A percentile compares a stretch with the other conserved stretches of the same genome.
These are phyloP conservation scores for Calocera viscosa DNA, from an alignment of 768 basidiomycete genomes.

Conservation along the genomic window DNA sequence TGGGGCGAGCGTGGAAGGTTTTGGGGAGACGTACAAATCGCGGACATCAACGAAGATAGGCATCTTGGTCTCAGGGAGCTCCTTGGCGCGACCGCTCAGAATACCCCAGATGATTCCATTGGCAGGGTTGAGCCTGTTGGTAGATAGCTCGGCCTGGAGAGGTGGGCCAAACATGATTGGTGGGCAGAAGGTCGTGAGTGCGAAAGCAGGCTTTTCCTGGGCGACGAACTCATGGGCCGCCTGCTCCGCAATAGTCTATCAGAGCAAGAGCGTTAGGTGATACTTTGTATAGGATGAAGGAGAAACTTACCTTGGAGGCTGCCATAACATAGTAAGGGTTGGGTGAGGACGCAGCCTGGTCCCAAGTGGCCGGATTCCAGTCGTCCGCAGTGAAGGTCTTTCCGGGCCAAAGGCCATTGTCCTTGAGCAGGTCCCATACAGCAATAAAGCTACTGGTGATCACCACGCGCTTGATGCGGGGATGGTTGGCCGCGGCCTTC, in stretches of 20 bases:
- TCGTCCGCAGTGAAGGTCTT: constrained; percentile 17
- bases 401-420: constrained; percentile 12
- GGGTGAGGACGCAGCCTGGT: constrained; percentile 8
- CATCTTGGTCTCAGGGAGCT: neutral
- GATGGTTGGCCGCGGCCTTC: constrained; percentile 12
- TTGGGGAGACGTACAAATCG: neutral
- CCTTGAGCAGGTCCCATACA: constrained; percentile 13
- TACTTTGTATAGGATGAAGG: neutral
- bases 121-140: neutral
- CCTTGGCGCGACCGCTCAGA: neutral
- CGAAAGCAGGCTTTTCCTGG: constrained; percentile 15
- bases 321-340: neutral
- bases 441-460: constrained; percentile 21
- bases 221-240: constrained; percentile 18
- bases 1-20: neutral
- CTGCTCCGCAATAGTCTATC: constrained; percentile 13
- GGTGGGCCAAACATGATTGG: neutral
- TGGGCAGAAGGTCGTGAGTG: constrained; percentile 15
- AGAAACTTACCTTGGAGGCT: neutral
- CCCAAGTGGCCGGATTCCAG: constrained; percentile 19
- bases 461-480: constrained; percentile 21
- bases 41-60: neutral
- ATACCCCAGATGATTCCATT: neutral
- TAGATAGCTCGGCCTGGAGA: neutral
- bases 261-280: neutral